Evolutionary conservation across 108 stramenopile genomes (phyloP), one percentile per base, ranked within the genome.

Genomic region (Hondaea fermentalgiana): DNA sequence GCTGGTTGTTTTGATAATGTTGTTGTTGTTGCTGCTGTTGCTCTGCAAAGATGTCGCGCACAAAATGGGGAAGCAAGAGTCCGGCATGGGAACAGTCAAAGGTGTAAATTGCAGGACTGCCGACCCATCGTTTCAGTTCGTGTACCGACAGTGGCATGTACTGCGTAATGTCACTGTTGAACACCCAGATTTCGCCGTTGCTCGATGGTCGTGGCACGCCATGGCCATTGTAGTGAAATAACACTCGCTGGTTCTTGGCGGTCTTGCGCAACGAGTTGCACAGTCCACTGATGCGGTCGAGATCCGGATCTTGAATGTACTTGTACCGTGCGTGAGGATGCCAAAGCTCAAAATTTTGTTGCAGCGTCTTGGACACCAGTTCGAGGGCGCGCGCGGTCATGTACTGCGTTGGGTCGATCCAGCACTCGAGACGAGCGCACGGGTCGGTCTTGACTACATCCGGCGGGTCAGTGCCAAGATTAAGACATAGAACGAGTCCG

Each of bases 201-300:
- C 92, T 88, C 4, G 98, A 98, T 5, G 98, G 98, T 44, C 96
- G 72, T 4, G 99, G 99, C 17, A 99, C 98, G 17, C 99, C 99
- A 89, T 98, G 98, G 57, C 98, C 98, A 93, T 99, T 98, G 94
- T 98, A 98, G 93, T 99, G 99, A 45, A 99, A 87, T 49, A 99
- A 89, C 5, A 98, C 93, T 44, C 99, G 91, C 90, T 98, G 97
- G 45, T 28, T 35, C 72, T 92, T 91, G 4, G 97, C 98, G 57
- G 92, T 90, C 44, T 94, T 91, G 47, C 99, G 89, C 89, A 98
- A 91, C 44, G 90, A 72, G 16, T 91, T 58, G 88, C 97, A 98
- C 42, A 98, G 91, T 5, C 90, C 88, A 53, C 95, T 92, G 1
- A 99, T 96, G 60, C 96, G 94, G n/a, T 98, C 97, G n/a, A 96